Conservation (phyloP, 805 yeast species). For the Teunomyces aglyptinius region DNA sequence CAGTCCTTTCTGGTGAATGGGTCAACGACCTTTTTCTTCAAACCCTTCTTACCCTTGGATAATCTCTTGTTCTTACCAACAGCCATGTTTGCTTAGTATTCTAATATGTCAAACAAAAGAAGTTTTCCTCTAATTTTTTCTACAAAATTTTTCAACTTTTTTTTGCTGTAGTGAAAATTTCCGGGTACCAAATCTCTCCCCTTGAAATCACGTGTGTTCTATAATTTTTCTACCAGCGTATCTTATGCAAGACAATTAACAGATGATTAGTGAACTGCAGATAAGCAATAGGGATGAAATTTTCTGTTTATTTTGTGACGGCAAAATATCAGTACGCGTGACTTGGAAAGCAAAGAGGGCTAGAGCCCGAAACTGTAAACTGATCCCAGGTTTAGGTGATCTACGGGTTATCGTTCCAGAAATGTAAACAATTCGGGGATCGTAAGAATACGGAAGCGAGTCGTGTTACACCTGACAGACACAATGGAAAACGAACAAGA, state of each 20-base stretch:
- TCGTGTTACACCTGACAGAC: not conserved
- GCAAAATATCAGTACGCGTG: not conserved
- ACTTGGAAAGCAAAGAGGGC: not conserved
- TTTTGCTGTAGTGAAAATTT: slow-evolving; percentile 3
- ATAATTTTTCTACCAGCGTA: not conserved
- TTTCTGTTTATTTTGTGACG: not conserved
- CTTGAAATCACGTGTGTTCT: not conserved
- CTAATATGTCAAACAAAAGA: slow-evolving; percentile 9
- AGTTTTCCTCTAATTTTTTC: slow-evolving; percentile 7
- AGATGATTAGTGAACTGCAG: slow-evolving; percentile 1
- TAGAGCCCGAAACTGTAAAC: not conserved
- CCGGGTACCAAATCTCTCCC: not conserved
- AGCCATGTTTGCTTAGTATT: slow-evolving; percentile 44
- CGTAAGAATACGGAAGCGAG: not conserved
- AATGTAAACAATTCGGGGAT: slow-evolving; percentile 2
- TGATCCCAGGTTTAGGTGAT: not conserved
- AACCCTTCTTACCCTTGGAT: slow-evolving; percentile 90
- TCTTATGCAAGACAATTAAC: not conserved
- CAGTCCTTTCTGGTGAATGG: slow-evolving; percentile 99
- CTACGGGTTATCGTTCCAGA: not conserved
- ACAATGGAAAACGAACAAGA: slow-evolving; percentile 19
- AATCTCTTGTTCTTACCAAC: slow-evolving; percentile 88
- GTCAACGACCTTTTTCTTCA: slow-evolving; percentile 99
- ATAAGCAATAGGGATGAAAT: not conserved
- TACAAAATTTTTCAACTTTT: slow-evolving; percentile 7